phyloP scores from a whole-genome alignment of 306 rosid species.

The Malus asiatica region DNA sequence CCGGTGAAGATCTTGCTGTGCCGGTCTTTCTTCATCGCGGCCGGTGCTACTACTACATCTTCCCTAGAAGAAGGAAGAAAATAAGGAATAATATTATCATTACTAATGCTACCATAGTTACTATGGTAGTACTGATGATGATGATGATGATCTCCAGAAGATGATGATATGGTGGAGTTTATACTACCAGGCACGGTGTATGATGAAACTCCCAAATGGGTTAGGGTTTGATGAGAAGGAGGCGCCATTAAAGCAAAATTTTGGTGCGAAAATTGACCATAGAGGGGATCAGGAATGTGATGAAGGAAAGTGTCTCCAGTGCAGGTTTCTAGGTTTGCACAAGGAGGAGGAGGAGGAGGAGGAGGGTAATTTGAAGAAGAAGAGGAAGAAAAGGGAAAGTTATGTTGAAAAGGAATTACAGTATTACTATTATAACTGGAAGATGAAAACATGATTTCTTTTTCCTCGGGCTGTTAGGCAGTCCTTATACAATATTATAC shows the following conservation, averaged over 20 bases:
- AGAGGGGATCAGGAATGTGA: slow-evolving; percentile 30
- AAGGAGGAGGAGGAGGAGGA: not conserved
- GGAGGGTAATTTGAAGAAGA: slow-evolving; percentile 22
- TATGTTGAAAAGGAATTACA: slow-evolving; percentile 36
- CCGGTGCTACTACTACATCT: not conserved
- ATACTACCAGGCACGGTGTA: not conserved
- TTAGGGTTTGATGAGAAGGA: slow-evolving; percentile 1
- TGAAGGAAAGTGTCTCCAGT: slow-evolving; percentile 14
- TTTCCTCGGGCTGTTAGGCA: not conserved
- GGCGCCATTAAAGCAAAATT: slow-evolving; percentile 2
- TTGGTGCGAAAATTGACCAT: slow-evolving; percentile 27
- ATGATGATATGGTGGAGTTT: not conserved
- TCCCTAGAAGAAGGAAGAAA: slow-evolving; percentile 21
- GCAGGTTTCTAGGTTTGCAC: slow-evolving; percentile 19
- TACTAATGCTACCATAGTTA: not conserved
- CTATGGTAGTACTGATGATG: not conserved
- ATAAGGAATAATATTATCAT: slow-evolving; percentile 20
- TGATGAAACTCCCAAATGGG: not conserved
- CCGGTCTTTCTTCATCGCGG: slow-evolving; percentile 54
- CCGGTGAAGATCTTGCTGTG: slow-evolving; percentile 96
- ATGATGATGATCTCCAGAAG: not conserved
- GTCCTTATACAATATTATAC: not conserved
- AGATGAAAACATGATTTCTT: slow-evolving; percentile 55
- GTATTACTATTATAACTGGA: slow-evolving; percentile 3
- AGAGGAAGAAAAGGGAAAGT: slow-evolving; percentile 30